Conservation (phyloP, 108 stramenopile genomes). For the Conticribra guillardii region DNA sequence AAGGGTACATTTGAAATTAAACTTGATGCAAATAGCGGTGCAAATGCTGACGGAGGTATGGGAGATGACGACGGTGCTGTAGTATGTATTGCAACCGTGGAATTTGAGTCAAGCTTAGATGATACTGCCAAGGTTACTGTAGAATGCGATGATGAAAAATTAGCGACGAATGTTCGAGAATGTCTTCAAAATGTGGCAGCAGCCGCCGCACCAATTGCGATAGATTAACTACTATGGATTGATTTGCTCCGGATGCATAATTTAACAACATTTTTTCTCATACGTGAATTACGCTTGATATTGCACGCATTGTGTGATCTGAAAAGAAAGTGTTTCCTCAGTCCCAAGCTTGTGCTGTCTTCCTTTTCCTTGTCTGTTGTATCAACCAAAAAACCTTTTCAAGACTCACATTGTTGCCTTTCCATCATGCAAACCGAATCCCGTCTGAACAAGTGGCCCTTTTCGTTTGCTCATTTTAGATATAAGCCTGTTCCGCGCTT, state of each 20-base stretch:
- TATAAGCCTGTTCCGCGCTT: constrained; percentile 56
- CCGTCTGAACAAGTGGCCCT: constrained; percentile 88
- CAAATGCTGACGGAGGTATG: constrained; percentile 9
- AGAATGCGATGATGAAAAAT: constrained; percentile 75
- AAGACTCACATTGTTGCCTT: no score
- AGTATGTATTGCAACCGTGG: constrained; percentile 66
- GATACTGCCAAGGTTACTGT: constrained; percentile 72
- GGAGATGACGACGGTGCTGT: constrained; percentile 50
- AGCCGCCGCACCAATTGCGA: constrained; percentile 46
- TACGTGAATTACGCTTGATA: no score
- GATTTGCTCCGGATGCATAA: no score
- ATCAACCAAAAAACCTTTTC: no score
- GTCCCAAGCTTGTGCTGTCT: no score
- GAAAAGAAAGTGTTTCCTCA: no score
- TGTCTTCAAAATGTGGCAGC: constrained; percentile 67
- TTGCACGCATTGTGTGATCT: no score
- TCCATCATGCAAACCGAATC: constrained; percentile 65
- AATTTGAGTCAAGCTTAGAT: constrained; percentile 59
- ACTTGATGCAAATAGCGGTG: constrained; percentile 63
- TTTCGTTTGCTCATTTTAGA: constrained; percentile 72
- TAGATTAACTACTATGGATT: no score
- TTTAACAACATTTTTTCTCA: no score
- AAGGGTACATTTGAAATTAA: constrained; percentile 75
- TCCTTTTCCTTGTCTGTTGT: no score
- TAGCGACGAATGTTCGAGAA: constrained; percentile 74